Base-by-base conservation (phyloP, 139 green algal species). In the Volvox africanus region DNA sequence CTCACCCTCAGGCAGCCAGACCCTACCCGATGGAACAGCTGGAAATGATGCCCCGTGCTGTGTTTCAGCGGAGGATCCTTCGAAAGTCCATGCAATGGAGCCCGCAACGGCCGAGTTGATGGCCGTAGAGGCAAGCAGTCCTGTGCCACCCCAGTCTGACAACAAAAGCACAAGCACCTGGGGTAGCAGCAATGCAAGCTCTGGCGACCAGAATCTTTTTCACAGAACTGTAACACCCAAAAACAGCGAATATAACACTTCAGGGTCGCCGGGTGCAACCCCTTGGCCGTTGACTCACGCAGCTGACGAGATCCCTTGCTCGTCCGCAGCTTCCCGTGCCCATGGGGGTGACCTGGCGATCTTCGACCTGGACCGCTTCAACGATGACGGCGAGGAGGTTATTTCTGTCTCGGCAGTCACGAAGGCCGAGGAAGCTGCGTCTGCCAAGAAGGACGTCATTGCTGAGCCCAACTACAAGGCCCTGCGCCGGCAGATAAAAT, bases 331-430 rank as follows among this genome's bases (percentile, higher is more conserved):
- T 20, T 82, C 33, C 76, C 30, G 20, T 36, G 76, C 76, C 12
- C 35, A 24, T 61, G 76, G 13, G 22, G 18, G 35, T 44, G 6
- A 84, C 78, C 18, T 33, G 36, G 21, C 37, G 28, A 84, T 84
- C 19, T 84, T 84, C 37, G 78, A 84, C 35, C 36, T 84, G 36
- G 65, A 32, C 37, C 78, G 20, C 20, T 84, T 84, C 78, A 26
- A 84, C 37, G 78, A 84, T 11, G 22, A 84, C 35, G 78, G 78
- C 36, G 78, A 84, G 18, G 77, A 82, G 78, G 28, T 84, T 22
- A 9, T 82, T 28, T 73, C 65, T 12, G 16, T 73, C 65, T 73
- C 65, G 65, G 21, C 65, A 73, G 2, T 73, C 65, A 24, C 65
- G 65, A 73, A 73, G 76, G 17, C n/a, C 30, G 5, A 30, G 32